Conservation (phyloP, 768 basidiomycete genomes). For the Boletellus emodensis region DNA sequence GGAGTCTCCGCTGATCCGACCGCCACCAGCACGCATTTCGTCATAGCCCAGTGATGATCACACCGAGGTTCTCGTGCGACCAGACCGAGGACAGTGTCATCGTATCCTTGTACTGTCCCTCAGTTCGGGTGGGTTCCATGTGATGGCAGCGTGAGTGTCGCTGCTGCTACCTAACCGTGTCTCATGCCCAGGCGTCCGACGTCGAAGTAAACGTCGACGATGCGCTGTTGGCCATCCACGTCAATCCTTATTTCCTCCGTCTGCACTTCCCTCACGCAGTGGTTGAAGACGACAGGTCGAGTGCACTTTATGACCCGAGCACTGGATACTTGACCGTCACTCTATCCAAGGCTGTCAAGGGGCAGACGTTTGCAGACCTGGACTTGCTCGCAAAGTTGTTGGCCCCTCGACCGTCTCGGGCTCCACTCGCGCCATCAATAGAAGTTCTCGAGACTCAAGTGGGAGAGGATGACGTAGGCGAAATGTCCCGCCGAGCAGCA, state of each 20-base stretch:
- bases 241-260: conserved; percentile 83
- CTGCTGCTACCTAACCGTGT: conserved; percentile 13
- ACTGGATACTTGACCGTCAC: conserved; percentile 76
- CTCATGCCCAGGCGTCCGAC: conserved; percentile 61
- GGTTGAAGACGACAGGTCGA: conserved; percentile 60
- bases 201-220: conserved; percentile 76
- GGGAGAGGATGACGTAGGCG: conserved; percentile 30
- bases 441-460: conserved; percentile 48
- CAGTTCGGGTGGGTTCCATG: conserved; percentile 53
- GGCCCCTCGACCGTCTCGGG: conserved; percentile 52
- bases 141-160: not conserved
- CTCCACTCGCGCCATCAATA: conserved; percentile 40
- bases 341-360: conserved; percentile 62
- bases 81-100: conserved; percentile 56
- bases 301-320: conserved; percentile 70
- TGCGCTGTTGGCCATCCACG: conserved; percentile 64
- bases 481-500: conserved; percentile 42
- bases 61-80: conserved; percentile 67
- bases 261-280: conserved; percentile 68
- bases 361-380: conserved; percentile 70
- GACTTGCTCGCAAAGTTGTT: conserved; percentile 76
- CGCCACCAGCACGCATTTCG: no score
- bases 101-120: conserved; percentile 64
- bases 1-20: not conserved
- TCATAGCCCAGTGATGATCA: conserved; percentile 52